Base-by-base conservation (phyloP, 345 rosid species). In the Eucalyptus melliodora region DNA sequence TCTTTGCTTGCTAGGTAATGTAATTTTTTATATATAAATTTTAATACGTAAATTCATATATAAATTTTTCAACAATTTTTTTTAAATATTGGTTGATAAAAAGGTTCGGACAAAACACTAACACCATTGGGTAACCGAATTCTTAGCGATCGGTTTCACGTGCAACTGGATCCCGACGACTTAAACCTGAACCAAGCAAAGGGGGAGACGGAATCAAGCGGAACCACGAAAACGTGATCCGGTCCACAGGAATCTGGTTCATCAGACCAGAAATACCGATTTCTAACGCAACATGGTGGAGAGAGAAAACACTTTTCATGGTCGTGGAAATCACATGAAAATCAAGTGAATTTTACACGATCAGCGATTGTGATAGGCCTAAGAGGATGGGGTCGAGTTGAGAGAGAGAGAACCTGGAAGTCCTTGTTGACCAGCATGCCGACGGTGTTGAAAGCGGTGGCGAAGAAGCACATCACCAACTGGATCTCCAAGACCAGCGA, bases 401-500 rank as follows among this genome's bases (percentile, higher is more conserved):
- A 60, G 24, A 49, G 86, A 45, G 14, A 65, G 4, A 65, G 4
- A 16, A 97, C 97, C 98, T 96, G 90, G 93, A 96, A 95, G 87
- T 96, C 97, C 9, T 95, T 95, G 92, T 94, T 93, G n/a, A 94
- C 37, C 16, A 93, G 47, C 99, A 96, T 96, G 49, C 97, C 99
- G 3, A 92, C 55, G 31, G 96, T 92, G 92, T 95, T 93, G 23
- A 97, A 85, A 16, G 69, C 50, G 40, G 97, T 93, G 86, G 99
- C 98, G 87, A 93, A 89, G 42, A 96, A 37, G 65, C 95, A 91
- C 94, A 96, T 89, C 34, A 95, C 92, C 92, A 93, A 10, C 91
- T 97, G 97, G 83, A 95, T 82, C 94, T 97, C 99, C 90, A 97
- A 51, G 44, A 97, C 99, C 13, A 97, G 92, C 3, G 95, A 90